phyloP scores from a whole-genome alignment of 371 early-diverging fungal genomes.

The Blakeslea trispora region DNA sequence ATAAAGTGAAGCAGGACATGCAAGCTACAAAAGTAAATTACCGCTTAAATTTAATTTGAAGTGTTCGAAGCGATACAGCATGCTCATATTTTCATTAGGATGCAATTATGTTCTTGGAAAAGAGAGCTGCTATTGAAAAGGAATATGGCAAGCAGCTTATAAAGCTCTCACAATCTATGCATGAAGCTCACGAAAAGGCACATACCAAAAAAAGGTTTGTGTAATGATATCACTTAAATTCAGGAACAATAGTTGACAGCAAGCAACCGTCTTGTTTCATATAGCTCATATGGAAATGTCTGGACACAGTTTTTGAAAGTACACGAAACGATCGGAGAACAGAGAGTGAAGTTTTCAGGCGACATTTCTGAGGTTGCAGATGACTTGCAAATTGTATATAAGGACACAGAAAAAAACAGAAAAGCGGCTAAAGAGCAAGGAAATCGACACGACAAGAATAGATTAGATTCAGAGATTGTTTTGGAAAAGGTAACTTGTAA shows the following conservation, averaged over 20 bases:
- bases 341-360: slow-evolving; percentile 60
- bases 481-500: slow-evolving; percentile 67
- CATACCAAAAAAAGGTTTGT: slow-evolving; percentile 41
- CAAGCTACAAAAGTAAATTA: slow-evolving; percentile 40
- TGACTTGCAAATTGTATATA: slow-evolving; percentile 65
- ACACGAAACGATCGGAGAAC: slow-evolving; percentile 73
- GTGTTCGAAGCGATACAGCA: not conserved
- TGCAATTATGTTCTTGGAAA: slow-evolving; percentile 46
- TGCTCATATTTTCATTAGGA: slow-evolving; percentile 29
- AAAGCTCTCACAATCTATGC: slow-evolving; percentile 40
- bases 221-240: not conserved
- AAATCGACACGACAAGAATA: slow-evolving; percentile 60
- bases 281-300: slow-evolving; percentile 56
- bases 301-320: slow-evolving; percentile 62
- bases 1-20: slow-evolving; percentile 48
- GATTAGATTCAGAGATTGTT: slow-evolving; percentile 64
- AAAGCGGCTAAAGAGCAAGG: slow-evolving; percentile 81
- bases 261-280: not conserved
- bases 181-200: slow-evolving; percentile 39
- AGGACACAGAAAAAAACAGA: slow-evolving; percentile 76
- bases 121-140: slow-evolving; percentile 57
- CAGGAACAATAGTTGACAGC: not conserved
- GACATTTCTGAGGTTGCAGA: slow-evolving; percentile 67
- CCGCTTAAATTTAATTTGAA: too few relatives aligned
- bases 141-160: slow-evolving; percentile 56